phyloP scores from a whole-genome alignment of 2,329 filamentous ascomycete genomes.

The Xylariaceae sp. region DNA sequence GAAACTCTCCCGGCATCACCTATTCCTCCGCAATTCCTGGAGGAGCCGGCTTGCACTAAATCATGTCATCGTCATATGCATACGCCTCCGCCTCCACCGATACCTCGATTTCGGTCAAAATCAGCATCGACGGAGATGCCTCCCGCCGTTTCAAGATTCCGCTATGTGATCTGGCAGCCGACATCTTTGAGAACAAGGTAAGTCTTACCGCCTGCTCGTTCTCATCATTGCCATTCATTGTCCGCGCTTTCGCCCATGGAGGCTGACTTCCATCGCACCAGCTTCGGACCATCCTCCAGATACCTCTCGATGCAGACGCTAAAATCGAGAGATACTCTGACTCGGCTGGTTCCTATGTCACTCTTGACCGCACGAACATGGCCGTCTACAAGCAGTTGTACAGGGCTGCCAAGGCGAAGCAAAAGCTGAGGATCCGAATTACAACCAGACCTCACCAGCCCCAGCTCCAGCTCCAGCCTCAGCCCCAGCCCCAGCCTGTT shows the following conservation, averaged over 20 bases:
- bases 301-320: constrained; percentile 57
- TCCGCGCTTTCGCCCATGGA: too few species aligned
- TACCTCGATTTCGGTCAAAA: constrained; percentile 79
- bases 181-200: constrained; percentile 78
- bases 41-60: constrained; percentile 23
- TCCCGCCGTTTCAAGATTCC: constrained; percentile 85
- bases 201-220: constrained; percentile 29
- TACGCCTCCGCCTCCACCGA: constrained; percentile 46
- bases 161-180: constrained; percentile 73
- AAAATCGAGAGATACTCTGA: constrained; percentile 92
- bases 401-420: constrained; percentile 94
- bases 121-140: constrained; percentile 67
- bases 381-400: constrained; percentile 95
- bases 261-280: constrained; percentile 33
- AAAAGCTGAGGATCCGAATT: constrained; percentile 86
- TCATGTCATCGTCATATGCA: constrained; percentile 23
- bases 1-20: not conserved
- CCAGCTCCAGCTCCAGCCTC: constrained; percentile 13
- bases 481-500: constrained; percentile 3
- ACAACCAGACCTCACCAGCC: constrained; percentile 38
- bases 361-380: constrained; percentile 69
- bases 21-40: not conserved
- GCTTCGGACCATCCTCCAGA: constrained; percentile 64
- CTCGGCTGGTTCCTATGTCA: constrained; percentile 75
- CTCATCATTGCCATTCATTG: not conserved